phyloP scores from a whole-genome alignment of 129 eudicot species.

The Heracleum sosnowskyi region DNA sequence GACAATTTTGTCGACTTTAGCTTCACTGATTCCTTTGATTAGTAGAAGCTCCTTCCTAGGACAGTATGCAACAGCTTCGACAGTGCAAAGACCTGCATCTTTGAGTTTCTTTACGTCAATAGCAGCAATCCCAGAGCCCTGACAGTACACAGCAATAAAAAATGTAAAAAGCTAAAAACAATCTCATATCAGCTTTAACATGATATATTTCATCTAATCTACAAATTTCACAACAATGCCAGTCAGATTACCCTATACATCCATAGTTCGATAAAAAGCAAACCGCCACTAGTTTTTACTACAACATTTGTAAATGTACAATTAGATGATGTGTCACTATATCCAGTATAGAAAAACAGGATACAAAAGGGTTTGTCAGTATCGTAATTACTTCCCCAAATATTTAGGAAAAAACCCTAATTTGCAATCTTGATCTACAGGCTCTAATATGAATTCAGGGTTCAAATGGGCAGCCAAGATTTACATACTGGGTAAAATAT shows the following conservation, averaged over 20 bases:
- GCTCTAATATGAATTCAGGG: not conserved
- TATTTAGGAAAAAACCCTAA: not conserved
- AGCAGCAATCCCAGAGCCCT: slow-evolving; percentile 90
- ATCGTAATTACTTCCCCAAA: not conserved
- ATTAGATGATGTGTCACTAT: not conserved
- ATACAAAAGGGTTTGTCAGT: not conserved
- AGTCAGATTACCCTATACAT: not conserved
- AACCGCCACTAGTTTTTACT: not conserved
- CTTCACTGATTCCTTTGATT: slow-evolving; percentile 95
- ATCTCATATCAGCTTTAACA: not conserved
- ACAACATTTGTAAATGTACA: too few species aligned
- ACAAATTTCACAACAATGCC: not conserved
- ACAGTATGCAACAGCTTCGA: slow-evolving; percentile 90
- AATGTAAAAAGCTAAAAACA: not conserved
- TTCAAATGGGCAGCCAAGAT: not conserved
- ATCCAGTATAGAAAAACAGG: not conserved
- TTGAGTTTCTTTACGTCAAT: slow-evolving; percentile 84
- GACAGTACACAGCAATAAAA: not conserved
- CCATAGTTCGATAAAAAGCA: not conserved
- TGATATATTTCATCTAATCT: not conserved
- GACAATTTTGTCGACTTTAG: slow-evolving; percentile 92
- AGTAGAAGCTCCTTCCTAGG: slow-evolving; percentile 93
- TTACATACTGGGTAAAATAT: not conserved
- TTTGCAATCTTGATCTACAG: not conserved
- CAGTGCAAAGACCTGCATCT: slow-evolving; percentile 94